Evolutionary conservation across 2,329 filamentous ascomycete genomes (phyloP), one percentile per base, ranked within the genome.

Genomic region (Lomentospora prolificans): DNA sequence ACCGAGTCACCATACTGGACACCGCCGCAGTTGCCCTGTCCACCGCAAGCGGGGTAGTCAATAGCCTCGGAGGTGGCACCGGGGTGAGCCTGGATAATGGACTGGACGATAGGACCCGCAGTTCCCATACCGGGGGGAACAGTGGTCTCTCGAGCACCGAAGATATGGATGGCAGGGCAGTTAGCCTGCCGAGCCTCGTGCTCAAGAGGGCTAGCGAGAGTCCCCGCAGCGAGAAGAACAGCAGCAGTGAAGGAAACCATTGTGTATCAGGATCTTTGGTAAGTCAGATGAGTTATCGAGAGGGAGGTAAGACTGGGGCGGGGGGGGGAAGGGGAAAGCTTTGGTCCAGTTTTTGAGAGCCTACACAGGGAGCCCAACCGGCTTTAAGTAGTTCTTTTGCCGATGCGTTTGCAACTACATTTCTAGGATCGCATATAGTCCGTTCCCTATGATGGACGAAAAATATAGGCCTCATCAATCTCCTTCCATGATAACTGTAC

Each of bases 1-100:
- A 78, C 81, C 6, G 82, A 86, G 61, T 74, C 75, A 1, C 75
- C 79, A 61, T 87, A 87, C 1, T 72, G 62, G 60, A 81, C 75
- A 6, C 83, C 83, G 57, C 84, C 84, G 39, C 81, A 85, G 7
- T 48, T 3, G 39, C 25, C 5, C 41, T 55, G 53, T 4, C 53
- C 53, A 44, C 53, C 53, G 41, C 53, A 55, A 2, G 84, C 84
- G 36, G 84, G 79, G 61, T 83, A 82, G 33, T 58, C 63, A 58
- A 83, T 81, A n/a, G 79, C 75, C 59, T 81, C 79, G 1, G 78
- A 69, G 0, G 77, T 81, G 1, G 78, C 66, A 1, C 77, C 79
- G 0, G 76, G 61, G 60, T 79, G 75, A 2, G 75, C 71, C 30
- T 64, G 65, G 3, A 73, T 65, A 44, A 82, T 71, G 55, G 72